A percentile compares a stretch with the other conserved stretches of the same genome.
phyloP scores from a whole-genome alignment of 2,329 filamentous ascomycete genomes.

The Aspergillus pseudoglaucus region DNA sequence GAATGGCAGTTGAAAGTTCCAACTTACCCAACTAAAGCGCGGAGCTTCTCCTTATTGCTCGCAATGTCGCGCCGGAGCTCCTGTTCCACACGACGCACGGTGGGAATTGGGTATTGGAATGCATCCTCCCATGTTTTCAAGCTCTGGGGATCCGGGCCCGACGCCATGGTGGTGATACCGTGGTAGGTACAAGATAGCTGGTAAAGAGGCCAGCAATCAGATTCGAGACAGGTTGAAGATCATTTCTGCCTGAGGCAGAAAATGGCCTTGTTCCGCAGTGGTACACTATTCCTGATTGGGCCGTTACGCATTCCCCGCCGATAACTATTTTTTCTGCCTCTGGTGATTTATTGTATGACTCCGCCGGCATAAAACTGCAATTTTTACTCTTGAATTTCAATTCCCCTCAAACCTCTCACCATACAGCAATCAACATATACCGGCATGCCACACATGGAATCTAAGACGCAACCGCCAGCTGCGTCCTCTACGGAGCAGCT shows the following conservation, averaged over 20 bases:
- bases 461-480: constrained; percentile 9
- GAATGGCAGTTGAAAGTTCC: not conserved
- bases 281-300: constrained; percentile 5
- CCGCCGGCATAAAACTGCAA: not conserved
- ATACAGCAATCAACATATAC: not conserved
- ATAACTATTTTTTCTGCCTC: constrained; percentile 2
- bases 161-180: constrained; percentile 39
- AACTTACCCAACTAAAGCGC: constrained; percentile 57
- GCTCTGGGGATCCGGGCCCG: constrained; percentile 49
- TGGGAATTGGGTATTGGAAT: constrained; percentile 59
- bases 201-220: constrained; percentile 5
- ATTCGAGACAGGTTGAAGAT: constrained; percentile 1
- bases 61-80: constrained; percentile 57
- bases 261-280: not conserved
- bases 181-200: constrained; percentile 6
- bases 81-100: constrained; percentile 57
- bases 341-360: constrained; percentile 1
- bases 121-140: constrained; percentile 61
- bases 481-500: constrained; percentile 12
- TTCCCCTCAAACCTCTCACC: not conserved
- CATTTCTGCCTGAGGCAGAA: constrained; percentile 13
- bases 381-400: not conserved
- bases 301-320: constrained; percentile 9
- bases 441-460: constrained; percentile 25
- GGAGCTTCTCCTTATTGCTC: constrained; percentile 60